Base-by-base conservation (phyloP, 371 early-diverging fungal species). In the Mucor piriformis region DNA sequence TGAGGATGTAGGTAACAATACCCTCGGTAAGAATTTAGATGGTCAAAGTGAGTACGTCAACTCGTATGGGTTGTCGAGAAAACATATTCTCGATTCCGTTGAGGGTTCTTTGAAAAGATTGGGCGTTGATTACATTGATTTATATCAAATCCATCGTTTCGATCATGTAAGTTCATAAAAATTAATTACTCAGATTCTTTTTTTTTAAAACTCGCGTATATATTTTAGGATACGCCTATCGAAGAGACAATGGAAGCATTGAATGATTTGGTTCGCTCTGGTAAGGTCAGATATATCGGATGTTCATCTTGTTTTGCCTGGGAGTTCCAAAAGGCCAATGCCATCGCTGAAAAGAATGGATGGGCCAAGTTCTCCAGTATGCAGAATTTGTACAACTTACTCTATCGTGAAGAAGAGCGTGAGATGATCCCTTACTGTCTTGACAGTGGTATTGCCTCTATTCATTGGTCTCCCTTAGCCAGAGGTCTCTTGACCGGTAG, bases 401-500 rank as follows among this genome's bases (percentile, higher is more conserved):
- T 77, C 32, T 82, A 82, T 48, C 79, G 83, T 16, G 83, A 82
- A 50, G 81, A 82, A 62, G 83, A 82, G 43, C 70, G 83, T 16
- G 83, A 82, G 24, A 78, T 82, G 77, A 53, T 69, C 47, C 74
- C 77, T 23, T 77, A 71, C 23, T 72, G 69, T 50, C 13, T 29
- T 15, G 72, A 69, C 59, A 37, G 54, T 15, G 73, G 73, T 35
- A 69, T 81, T 43, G 71, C 74, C 13, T 29, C 55, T 16, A 71
- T 73, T 27, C 72, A 70, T 34, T 81, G 72, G 66, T 72, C 75
- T 1, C 79, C 80, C 5, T 67, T 77, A 23, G 74, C 72, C 4
- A 54, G 59, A 59, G 64, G 60, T 15, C 20, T 64, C 4, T 54
- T 60, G 54, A 52, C 58, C 29, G 61, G 61, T 29, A 59, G 57